Conservation (phyloP, 768 basidiomycete genomes). For the Lentinus tigrinus region DNA sequence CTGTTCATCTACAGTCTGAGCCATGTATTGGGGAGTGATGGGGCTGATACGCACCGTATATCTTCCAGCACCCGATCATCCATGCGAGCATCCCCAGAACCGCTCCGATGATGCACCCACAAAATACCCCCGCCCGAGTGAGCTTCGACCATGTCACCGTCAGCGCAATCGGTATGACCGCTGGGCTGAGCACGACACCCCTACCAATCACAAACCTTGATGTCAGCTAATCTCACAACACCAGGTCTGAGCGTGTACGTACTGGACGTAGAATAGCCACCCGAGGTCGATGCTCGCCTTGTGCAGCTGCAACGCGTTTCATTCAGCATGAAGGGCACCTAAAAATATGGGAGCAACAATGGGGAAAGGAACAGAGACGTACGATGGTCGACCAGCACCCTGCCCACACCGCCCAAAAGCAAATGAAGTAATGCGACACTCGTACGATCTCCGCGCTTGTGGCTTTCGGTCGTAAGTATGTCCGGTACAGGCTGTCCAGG, state of each 20-base stretch:
- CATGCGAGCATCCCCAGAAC: slow-evolving; percentile 46
- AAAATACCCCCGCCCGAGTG: slow-evolving; percentile 37
- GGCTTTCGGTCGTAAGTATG: slow-evolving; percentile 33
- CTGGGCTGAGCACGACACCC: slow-evolving; percentile 49
- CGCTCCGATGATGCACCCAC: slow-evolving; percentile 42
- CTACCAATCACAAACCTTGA: slow-evolving; percentile 25
- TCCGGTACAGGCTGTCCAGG: slow-evolving; percentile 28
- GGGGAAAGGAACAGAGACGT: slow-evolving; percentile 4
- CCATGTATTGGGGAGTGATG: too few species aligned
- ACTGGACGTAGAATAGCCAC: slow-evolving; percentile 52
- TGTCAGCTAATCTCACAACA: too few species aligned
- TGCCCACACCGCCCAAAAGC: slow-evolving; percentile 38
- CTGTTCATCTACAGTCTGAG: slow-evolving; percentile 8
- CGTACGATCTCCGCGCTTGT: slow-evolving; percentile 33
- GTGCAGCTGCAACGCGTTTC: slow-evolving; percentile 33
- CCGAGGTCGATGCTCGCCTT: slow-evolving; percentile 45
- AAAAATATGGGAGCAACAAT: not conserved
- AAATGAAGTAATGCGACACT: slow-evolving; percentile 33
- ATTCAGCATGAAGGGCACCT: too few species aligned
- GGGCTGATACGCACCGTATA: slow-evolving; percentile 34
- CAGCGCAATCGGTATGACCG: slow-evolving; percentile 48
- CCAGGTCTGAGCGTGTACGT: slow-evolving; percentile 10
- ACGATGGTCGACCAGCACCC: slow-evolving; percentile 37
- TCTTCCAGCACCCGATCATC: slow-evolving; percentile 53
- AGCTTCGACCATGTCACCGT: slow-evolving; percentile 49